Conservation (phyloP, 1,284 basidiomycete species). For the Pseudomicrostroma phylloplanum region DNA sequence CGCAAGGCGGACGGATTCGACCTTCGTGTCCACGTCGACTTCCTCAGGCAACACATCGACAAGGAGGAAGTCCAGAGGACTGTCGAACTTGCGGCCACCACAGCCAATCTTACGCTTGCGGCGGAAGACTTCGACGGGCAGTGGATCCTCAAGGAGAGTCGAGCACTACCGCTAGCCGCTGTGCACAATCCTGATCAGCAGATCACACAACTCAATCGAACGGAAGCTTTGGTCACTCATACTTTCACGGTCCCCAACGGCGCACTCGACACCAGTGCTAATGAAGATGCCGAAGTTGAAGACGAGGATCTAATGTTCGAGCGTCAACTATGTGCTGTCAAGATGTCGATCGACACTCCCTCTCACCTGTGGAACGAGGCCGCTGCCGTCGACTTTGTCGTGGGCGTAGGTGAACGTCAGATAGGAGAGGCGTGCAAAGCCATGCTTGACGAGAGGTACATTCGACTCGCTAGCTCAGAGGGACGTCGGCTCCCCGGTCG, state of each 20-base stretch:
- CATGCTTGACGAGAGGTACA: background rate
- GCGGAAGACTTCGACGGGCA: background rate
- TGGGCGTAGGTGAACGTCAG: background rate
- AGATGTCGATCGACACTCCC: conserved; percentile 2
- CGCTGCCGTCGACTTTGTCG: background rate
- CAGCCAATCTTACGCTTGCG: background rate
- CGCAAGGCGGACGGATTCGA: conserved; percentile 59
- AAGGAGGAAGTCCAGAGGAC: conserved; percentile 58
- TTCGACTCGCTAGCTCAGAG: background rate
- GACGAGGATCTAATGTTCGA: background rate
- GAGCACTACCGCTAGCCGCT: background rate
- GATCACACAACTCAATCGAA: background rate
- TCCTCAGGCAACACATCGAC: conserved; percentile 71
- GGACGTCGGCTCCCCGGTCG: conserved; percentile 2
- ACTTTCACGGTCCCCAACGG: background rate
- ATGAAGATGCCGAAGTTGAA: background rate
- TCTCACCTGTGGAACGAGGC: background rate
- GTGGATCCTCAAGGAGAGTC: background rate
- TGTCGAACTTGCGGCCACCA: conserved; percentile 20
- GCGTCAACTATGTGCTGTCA: background rate
- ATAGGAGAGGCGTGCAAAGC: background rate
- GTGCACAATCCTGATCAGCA: conserved; percentile 1
- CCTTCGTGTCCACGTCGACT: conserved; percentile 67
- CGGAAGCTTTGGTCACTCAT: background rate
- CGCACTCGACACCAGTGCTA: background rate